Base-by-base conservation (phyloP, 2,329 filamentous ascomycete genomes). In the Fusarium coicis region DNA sequence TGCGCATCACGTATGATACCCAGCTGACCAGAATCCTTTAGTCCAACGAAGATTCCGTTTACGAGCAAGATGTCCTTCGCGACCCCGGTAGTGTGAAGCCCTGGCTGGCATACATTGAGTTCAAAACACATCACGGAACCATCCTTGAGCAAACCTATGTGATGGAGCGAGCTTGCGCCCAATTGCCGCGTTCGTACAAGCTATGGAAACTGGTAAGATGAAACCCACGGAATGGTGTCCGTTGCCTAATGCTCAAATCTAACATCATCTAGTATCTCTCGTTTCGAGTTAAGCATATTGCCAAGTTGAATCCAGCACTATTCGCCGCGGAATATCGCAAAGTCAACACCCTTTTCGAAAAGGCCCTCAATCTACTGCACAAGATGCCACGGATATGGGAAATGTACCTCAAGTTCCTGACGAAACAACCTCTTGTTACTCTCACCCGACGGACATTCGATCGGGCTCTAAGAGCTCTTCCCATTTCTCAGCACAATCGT, bases 351-450 rank as follows among this genome's bases (percentile, higher is more conserved):
- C 90, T 98, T 44, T 99, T 97, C 81, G 96, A 99, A 84, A 90
- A 94, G 76, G 95, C 96, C 7, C 85, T 99, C 57, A 93, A 98
- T 66, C 87, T 99, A 44, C 89, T 99, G 70, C 98, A 99, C 85
- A 99, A 99, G 85, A 99, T 99, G 96, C 96, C 97, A 30, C 90
- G 91, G 75, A 96, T 99, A 80, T 99, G 96, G 97, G 95, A 98
- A 81, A 94, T 98, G 91, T 99, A 98, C 81, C 90, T 99, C 70
- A 89, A 89, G 54, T 98, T 99, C 80, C 87, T 99, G 65, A 90
- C 96, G 80, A 91, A 93, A 79, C 96, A 99, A 81, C 96, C 96
- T n/a, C 86, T 97, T 60, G 91, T 99, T 69, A 98, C 96, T 12
- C 87, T 91, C 64, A 97, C 94, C 32, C 91, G 96, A 66, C 91